phyloP scores from a whole-genome alignment of 495 filamentous ascomycete genomes.

The Penicillium robsamsonii region DNA sequence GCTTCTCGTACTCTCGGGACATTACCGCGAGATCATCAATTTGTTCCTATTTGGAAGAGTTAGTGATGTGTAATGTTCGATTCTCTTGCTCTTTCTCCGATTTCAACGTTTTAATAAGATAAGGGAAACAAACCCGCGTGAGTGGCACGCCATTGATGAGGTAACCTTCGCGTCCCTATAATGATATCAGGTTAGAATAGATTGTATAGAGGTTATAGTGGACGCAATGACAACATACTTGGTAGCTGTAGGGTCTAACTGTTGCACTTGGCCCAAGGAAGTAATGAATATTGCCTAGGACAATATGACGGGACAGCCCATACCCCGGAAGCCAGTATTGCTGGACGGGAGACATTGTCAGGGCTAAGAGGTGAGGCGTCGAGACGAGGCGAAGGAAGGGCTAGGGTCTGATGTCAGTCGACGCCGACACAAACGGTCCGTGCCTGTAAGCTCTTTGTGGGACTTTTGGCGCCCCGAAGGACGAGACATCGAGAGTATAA shows the following conservation, averaged over 20 bases:
- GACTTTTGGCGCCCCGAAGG: slow-evolving; percentile 13
- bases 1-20: slow-evolving; percentile 52
- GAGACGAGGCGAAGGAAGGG: slow-evolving; percentile 6
- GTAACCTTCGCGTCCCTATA: slow-evolving; percentile 53
- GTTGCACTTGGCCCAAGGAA: slow-evolving; percentile 52
- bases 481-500: slow-evolving; percentile 15
- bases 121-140: slow-evolving; percentile 44
- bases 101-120: neutral
- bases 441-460: slow-evolving; percentile 5
- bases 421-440: slow-evolving; percentile 13
- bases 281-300: slow-evolving; percentile 52
- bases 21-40: slow-evolving; percentile 53
- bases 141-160: slow-evolving; percentile 50
- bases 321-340: slow-evolving; percentile 56
- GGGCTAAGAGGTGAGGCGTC: slow-evolving; percentile 1
- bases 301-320: slow-evolving; percentile 52
- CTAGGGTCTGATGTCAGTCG: slow-evolving; percentile 9
- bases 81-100: neutral
- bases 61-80: neutral
- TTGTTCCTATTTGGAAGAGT: slow-evolving; percentile 40
- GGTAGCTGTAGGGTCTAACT: slow-evolving; percentile 52
- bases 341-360: slow-evolving; percentile 38
- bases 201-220: slow-evolving; percentile 18
- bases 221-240: slow-evolving; percentile 32
- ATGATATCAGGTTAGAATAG: slow-evolving; percentile 23